These are phyloP conservation scores for Hypoxylon lenormandii DNA, from an alignment of 495 filamentous ascomycete species.

Conservation along the genomic window DNA sequence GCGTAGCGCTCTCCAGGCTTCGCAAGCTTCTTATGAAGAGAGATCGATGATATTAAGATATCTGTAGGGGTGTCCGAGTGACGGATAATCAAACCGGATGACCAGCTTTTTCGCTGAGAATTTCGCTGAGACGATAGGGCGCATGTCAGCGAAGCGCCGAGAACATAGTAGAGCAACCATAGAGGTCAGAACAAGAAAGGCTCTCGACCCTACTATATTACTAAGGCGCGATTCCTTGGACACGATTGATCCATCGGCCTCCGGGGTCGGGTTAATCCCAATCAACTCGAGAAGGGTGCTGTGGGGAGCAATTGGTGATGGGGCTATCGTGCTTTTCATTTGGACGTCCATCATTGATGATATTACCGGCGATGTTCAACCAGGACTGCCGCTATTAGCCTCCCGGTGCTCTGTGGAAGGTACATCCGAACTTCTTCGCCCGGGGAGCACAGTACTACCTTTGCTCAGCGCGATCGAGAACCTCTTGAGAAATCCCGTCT, in stretches of 20 bases:
- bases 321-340: neutral
- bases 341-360: neutral
- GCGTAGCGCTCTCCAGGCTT: no score
- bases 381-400: slow-evolving; percentile 26
- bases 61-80: neutral
- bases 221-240: neutral
- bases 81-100: neutral
- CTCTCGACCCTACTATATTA: neutral
- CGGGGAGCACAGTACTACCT: slow-evolving; percentile 25
- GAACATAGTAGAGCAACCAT: neutral
- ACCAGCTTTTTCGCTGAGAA: neutral
- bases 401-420: slow-evolving; percentile 37
- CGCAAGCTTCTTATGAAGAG: no score
- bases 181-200: neutral
- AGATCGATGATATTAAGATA: no score
- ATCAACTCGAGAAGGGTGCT: neutral
- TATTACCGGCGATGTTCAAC: slow-evolving; percentile 13
- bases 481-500: slow-evolving; percentile 38
- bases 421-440: slow-evolving; percentile 34
- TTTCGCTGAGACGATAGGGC: neutral
- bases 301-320: neutral
- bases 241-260: neutral
- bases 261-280: neutral
- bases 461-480: slow-evolving; percentile 41
- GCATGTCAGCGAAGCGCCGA: neutral